Base-by-base conservation (phyloP, 169 alveolate genomes). In the Plasmodium gaboni region DNA sequence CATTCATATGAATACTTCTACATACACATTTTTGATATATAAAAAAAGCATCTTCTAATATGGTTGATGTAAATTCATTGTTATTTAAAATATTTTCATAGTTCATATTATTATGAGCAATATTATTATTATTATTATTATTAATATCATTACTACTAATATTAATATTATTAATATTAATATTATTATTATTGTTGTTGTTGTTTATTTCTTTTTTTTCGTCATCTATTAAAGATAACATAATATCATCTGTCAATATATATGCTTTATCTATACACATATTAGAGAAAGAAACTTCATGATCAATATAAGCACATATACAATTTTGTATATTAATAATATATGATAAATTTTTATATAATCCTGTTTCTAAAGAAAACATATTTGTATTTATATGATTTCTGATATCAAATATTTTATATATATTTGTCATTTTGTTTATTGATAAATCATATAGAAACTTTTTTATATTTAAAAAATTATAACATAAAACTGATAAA, bases 1-100 rank as follows among this genome's bases (percentile, higher is more conserved):
- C 91, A 44, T 83, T 83, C 85, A 83, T 83, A 32, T 83, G 51
- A 19, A 83, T 83, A 69, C 91, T 83, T 63, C 91, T 83, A 28
- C 91, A 83, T 1, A 83, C 67, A 32, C 73, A 83, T n/a, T 83
- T 83, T 26, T 83, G 91, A 44, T 68, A 83, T 68, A 83, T 83
- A 55, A 51, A 83, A 83, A 83, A 83, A 1, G 91, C 83, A 59
- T 83, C 91, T 4, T 83, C 91, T 26, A 83, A 42, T 8, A 83
- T 57, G 7, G 91, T 83, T 1, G 91, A 83, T 0, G 91, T 83
- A 48, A 32, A 83, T 71, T 83, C 91, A 48, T 83, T 68, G 38
- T 51, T 83, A 48, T 44, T 70, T 48, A 24, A 15, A 22, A 19
- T 13, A 48, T 42, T 19, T 13, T 70, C 64, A 48, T 10, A 17